Evolutionary conservation across 441 rosid genomes (phyloP).

Genomic region (Hura crepitans): DNA sequence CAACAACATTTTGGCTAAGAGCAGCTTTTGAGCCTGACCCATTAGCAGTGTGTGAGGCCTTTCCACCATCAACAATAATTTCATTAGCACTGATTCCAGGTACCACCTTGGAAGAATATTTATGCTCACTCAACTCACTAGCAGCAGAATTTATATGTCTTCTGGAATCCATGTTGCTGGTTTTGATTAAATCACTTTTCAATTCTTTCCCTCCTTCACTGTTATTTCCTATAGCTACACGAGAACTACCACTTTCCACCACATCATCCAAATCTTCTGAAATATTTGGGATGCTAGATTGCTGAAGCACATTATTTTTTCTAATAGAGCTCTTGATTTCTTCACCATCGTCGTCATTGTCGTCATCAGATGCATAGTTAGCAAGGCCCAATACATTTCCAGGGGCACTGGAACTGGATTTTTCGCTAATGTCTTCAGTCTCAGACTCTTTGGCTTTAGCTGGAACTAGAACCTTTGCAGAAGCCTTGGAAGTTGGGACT

Average conservation of each 20-base stretch:
- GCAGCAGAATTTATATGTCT: conserved; percentile 10
- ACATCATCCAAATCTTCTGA: conserved; percentile 29
- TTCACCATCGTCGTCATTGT: conserved; percentile 53
- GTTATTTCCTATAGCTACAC: conserved; percentile 30
- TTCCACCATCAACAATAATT: conserved; percentile 30
- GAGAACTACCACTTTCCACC: conserved; percentile 39
- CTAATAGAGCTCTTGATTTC: conserved; percentile 44
- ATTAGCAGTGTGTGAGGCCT: conserved; percentile 24
- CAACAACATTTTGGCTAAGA: conserved; percentile 27
- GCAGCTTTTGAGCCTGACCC: conserved; percentile 31
- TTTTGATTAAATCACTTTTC: conserved; percentile 27
- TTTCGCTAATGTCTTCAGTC: conserved; percentile 40
- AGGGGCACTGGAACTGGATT: conserved; percentile 50
- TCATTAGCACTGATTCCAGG: conserved; percentile 28
- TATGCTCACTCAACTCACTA: conserved; percentile 27
- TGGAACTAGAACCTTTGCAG: conserved; percentile 47
- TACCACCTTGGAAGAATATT: conserved; percentile 29
- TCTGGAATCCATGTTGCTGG: conserved; percentile 23
- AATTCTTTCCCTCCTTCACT: conserved; percentile 24
- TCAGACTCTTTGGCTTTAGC: conserved; percentile 37
- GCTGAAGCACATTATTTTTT: conserved; percentile 31
- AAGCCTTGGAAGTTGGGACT: conserved; percentile 40
- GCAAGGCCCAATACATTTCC: conserved; percentile 88
- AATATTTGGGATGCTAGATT: conserved; percentile 34
- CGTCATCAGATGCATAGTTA: conserved; percentile 87